Percentiles rank a stretch among this genome's conserved stretches.
Evolutionary conservation across 345 rosid genomes (phyloP).

Genomic region (Trapa bicornis): DNA sequence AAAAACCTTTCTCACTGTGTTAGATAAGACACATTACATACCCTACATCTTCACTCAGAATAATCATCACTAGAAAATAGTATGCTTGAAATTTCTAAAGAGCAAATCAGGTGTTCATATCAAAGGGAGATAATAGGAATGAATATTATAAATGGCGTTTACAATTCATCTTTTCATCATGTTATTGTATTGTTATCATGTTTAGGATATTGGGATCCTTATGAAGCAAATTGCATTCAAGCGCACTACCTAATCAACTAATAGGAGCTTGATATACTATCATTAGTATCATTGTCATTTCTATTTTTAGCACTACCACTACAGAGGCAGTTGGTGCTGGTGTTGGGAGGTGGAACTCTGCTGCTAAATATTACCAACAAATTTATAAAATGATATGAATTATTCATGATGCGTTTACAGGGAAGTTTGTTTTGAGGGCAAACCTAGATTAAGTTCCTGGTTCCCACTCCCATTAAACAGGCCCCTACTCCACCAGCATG

Average conservation of each 20-base stretch:
- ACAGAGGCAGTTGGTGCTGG: not conserved
- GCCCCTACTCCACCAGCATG: slow-evolving; percentile 73
- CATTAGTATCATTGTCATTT: not conserved
- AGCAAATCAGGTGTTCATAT: not conserved
- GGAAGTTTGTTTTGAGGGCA: slow-evolving; percentile 19
- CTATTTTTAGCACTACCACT: not conserved
- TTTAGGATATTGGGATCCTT: not conserved
- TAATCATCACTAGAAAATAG: not conserved
- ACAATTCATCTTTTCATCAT: not conserved
- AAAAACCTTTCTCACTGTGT: not conserved
- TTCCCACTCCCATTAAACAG: slow-evolving; percentile 36
- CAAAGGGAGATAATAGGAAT: not conserved
- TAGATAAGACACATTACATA: not conserved
- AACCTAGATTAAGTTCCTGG: slow-evolving; percentile 48
- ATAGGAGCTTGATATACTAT: not conserved
- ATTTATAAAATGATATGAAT: not conserved
- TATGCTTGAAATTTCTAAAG: not conserved
- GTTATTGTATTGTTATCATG: not conserved
- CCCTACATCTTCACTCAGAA: not conserved
- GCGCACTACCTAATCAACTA: not conserved
- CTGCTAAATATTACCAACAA: not conserved
- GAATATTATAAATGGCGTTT: no score
- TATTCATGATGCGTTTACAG: not conserved
- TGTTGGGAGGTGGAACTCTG: no score
- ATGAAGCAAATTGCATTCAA: not conserved